Evolutionary conservation across 176 grass and related monocot species (phyloP).

Genomic region (Pharus latifolius): DNA sequence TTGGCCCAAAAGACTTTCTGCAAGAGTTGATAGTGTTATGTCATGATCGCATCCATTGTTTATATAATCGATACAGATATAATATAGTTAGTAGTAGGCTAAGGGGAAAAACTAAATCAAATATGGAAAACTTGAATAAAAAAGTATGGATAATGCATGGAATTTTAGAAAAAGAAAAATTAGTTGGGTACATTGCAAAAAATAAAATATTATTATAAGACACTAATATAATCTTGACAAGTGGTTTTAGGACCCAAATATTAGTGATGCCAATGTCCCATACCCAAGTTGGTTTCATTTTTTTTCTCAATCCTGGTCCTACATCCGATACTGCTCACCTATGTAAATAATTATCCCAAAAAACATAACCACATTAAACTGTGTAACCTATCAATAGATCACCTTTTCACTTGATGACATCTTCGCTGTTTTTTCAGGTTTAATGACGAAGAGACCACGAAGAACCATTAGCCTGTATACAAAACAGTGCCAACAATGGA

Average conservation of each 20-base stretch:
- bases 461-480: conserved; percentile 70
- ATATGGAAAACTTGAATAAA: neutral
- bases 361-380: neutral
- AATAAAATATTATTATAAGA: no score
- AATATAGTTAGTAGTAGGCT: neutral
- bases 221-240: no score
- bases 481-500: neutral
- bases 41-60: neutral
- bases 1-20: conserved; percentile 71
- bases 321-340: neutral
- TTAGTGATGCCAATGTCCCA: no score
- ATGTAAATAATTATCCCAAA: neutral
- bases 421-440: conserved; percentile 46
- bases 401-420: conserved; percentile 70
- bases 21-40: conserved; percentile 10
- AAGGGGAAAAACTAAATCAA: neutral
- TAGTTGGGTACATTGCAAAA: no score
- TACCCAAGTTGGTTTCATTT: no score
- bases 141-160: neutral
- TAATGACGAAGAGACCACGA: conserved; percentile 78
- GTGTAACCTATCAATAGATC: neutral
- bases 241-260: no score
- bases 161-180: neutral
- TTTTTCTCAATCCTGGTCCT: no score
- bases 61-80: neutral